phyloP scores from a whole-genome alignment of 164 flowering plant species.

The Protea cynaroides region DNA sequence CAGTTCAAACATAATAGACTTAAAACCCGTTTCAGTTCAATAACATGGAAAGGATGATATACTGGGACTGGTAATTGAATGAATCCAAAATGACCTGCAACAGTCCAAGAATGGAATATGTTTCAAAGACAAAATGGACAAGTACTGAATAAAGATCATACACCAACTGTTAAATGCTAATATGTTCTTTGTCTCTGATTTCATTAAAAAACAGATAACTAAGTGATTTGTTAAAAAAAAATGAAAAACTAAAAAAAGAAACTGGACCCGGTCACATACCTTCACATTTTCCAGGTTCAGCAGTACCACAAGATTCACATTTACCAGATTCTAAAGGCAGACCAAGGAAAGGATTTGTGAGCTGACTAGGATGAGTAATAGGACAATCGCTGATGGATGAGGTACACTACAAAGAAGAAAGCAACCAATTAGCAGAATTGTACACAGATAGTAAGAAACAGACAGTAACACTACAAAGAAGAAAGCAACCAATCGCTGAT shows the following conservation, averaged over 20 bases:
- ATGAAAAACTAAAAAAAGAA: background rate
- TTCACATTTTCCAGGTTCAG: conserved; percentile 85
- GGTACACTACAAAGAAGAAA: conserved; percentile 34
- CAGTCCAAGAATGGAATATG: conserved; percentile 5
- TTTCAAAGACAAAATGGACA: background rate
- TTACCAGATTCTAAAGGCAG: conserved; percentile 81
- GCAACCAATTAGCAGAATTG: background rate
- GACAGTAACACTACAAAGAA: background rate
- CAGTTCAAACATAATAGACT: conserved; percentile 75
- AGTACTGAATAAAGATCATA: background rate
- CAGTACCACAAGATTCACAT: conserved; percentile 92
- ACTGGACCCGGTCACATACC: conserved; percentile 32
- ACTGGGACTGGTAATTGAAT: conserved; percentile 78
- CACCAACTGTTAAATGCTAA: background rate
- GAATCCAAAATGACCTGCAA: conserved; percentile 92
- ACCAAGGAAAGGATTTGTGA: conserved; percentile 85
- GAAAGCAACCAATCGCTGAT: too few relatives aligned
- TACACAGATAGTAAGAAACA: background rate
- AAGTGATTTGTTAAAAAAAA: background rate
- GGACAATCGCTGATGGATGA: conserved; percentile 73
- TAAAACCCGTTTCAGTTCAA: conserved; percentile 59
- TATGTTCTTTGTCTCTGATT: background rate
- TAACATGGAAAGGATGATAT: conserved; percentile 73
- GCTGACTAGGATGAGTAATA: conserved; percentile 73
- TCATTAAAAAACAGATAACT: background rate